Conservation (phyloP, 768 basidiomycete species). For the Lactifluus volemus region DNA sequence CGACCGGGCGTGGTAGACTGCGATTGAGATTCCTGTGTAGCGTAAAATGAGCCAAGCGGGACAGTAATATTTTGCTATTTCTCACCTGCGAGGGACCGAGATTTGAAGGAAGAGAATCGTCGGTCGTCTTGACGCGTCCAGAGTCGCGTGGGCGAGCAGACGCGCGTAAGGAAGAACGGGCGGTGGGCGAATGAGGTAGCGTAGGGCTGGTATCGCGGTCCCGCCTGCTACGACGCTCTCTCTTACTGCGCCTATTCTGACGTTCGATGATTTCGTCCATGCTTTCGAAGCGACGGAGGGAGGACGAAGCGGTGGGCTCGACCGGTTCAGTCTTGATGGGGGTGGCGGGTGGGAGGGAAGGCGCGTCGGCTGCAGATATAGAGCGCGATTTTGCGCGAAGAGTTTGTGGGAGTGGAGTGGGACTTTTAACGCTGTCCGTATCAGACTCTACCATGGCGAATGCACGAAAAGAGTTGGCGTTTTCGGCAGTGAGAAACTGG, state of each 20-base stretch:
- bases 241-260: constrained; percentile 47
- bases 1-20: constrained; percentile 24
- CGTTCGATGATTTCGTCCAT: constrained; percentile 75
- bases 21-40: constrained; percentile 34
- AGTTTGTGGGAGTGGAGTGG: constrained; percentile 19
- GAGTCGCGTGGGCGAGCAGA: constrained; percentile 50
- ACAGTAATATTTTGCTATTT: background rate
- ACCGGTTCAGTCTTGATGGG: constrained; percentile 57
- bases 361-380: constrained; percentile 38
- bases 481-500: constrained; percentile 57
- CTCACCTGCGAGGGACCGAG: constrained; percentile 6
- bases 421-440: constrained; percentile 22
- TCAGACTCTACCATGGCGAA: constrained; percentile 31
- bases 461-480: constrained; percentile 38
- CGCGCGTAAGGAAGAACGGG: constrained; percentile 35
- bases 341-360: constrained; percentile 32
- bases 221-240: constrained; percentile 40
- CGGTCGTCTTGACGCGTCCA: constrained; percentile 23
- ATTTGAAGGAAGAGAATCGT: constrained; percentile 3
- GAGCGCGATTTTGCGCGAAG: constrained; percentile 27
- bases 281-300: constrained; percentile 53
- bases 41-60: background rate
- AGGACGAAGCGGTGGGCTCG: constrained; percentile 34
- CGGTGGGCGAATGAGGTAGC: constrained; percentile 3
- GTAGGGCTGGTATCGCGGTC: constrained; percentile 32